Evolutionary conservation across 2,329 filamentous ascomycete species (phyloP).

Genomic region (Colletotrichum kahawae): DNA sequence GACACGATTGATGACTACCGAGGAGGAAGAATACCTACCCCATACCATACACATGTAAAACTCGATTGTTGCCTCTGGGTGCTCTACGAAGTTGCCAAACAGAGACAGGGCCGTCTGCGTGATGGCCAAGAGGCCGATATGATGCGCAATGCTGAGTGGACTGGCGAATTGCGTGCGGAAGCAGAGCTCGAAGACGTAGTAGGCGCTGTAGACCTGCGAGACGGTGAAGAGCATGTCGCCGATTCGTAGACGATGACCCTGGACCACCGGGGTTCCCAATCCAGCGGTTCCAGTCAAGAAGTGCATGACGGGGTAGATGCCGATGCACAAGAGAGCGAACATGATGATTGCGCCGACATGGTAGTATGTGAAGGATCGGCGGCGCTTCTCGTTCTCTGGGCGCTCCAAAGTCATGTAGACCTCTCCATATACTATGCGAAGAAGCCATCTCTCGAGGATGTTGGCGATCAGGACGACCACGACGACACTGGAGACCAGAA

Average conservation of each 20-base stretch:
- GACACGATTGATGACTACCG: accelerated
- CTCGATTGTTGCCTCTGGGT: conserved; percentile 14
- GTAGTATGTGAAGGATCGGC: conserved; percentile 22
- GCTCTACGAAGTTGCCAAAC: conserved; percentile 2
- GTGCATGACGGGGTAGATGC: conserved; percentile 11
- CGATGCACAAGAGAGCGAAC: conserved; percentile 12
- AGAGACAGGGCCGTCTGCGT: conserved; percentile 19
- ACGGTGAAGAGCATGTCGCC: conserved; percentile 22
- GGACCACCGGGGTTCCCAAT: neutral
- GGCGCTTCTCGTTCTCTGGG: conserved; percentile 18
- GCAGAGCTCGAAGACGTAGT: conserved; percentile 24
- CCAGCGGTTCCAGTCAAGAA: conserved; percentile 10
- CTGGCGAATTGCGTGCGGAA: conserved; percentile 22
- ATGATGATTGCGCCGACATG: conserved; percentile 21
- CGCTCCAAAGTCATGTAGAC: neutral
- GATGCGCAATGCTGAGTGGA: conserved; percentile 21
- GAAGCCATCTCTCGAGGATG: conserved; percentile 19
- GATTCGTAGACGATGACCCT: conserved; percentile 1
- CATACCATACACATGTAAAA: conserved; percentile 24
- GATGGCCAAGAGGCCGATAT: conserved; percentile 20
- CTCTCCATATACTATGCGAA: conserved; percentile 6
- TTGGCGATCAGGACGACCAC: conserved; percentile 15
- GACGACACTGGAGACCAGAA: conserved; percentile 16
- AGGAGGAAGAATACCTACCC: neutral
- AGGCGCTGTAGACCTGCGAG: conserved; percentile 19